These are phyloP conservation scores for Rheum nobile DNA, from an alignment of 148 eudicot genomes.

Conservation along the genomic window DNA sequence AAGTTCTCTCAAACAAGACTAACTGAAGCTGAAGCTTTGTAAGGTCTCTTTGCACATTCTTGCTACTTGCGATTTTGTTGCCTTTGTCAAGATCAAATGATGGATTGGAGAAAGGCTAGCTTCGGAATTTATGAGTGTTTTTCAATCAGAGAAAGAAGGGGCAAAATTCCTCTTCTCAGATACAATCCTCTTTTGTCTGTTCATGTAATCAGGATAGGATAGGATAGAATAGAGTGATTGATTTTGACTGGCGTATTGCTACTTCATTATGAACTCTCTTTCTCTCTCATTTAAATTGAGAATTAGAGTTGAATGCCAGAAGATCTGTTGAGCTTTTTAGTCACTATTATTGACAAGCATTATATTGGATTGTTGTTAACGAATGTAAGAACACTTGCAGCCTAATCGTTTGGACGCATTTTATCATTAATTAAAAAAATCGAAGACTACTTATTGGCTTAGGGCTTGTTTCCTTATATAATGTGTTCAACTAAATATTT, in stretches of 20 bases:
- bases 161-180: not conserved
- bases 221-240: not conserved
- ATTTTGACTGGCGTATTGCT: not conserved
- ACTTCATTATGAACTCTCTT: not conserved
- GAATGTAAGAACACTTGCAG: too few species aligned
- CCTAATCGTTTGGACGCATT: too few species aligned
- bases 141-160: not conserved
- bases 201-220: too few species aligned
- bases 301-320: not conserved
- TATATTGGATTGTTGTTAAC: too few species aligned
- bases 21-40: not conserved
- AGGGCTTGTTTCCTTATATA: too few species aligned
- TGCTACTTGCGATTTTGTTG: not conserved
- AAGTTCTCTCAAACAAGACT: slow-evolving; percentile 1
- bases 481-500: too few species aligned
- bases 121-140: not conserved
- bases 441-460: too few species aligned
- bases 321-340: not conserved
- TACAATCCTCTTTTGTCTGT: too few species aligned
- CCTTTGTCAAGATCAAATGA: not conserved
- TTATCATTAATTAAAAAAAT: too few species aligned
- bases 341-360: not conserved
- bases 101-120: not conserved
- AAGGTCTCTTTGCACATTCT: not conserved
- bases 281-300: not conserved